Evolutionary conservation across 164 flowering plant genomes (phyloP).

Genomic region (Nelumbo lutea): DNA sequence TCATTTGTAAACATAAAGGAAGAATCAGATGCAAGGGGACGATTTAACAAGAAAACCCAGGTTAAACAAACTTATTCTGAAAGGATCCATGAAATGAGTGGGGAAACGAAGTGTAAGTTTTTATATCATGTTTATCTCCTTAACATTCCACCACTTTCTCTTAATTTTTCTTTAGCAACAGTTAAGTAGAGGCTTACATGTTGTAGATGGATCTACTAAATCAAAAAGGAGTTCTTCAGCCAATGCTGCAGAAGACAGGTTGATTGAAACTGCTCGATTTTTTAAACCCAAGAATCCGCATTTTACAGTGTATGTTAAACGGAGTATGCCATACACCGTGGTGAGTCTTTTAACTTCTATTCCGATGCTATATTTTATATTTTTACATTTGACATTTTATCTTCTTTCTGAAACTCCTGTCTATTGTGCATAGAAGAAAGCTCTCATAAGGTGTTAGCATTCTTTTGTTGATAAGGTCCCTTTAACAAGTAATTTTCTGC

Average conservation of each 20-base stretch:
- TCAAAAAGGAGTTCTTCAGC: neutral
- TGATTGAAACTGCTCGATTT: slow-evolving; percentile 4
- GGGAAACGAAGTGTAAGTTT: slow-evolving; percentile 7
- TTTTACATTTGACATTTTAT: neutral
- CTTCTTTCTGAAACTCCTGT: neutral
- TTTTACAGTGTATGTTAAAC: slow-evolving; percentile 2
- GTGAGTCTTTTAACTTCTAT: slow-evolving; percentile 4
- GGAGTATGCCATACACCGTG: neutral
- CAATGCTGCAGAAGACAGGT: neutral
- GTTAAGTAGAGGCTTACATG: neutral
- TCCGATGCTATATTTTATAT: neutral
- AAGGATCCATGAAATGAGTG: neutral
- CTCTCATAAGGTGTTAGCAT: too few species aligned
- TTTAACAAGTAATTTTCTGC: too few species aligned
- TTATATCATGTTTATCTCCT: neutral
- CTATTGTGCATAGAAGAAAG: too few species aligned
- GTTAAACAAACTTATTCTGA: neutral
- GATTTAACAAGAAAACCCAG: neutral
- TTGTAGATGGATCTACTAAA: neutral
- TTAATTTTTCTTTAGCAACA: neutral
- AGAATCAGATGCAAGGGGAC: slow-evolving; percentile 5
- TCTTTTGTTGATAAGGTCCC: too few species aligned
- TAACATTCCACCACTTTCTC: neutral
- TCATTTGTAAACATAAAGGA: slow-evolving; percentile 6
- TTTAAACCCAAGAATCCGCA: slow-evolving; percentile 2